These are phyloP conservation scores for Solanum clarkiae DNA, from an alignment of 257 asterid genomes.

Conservation along the genomic window DNA sequence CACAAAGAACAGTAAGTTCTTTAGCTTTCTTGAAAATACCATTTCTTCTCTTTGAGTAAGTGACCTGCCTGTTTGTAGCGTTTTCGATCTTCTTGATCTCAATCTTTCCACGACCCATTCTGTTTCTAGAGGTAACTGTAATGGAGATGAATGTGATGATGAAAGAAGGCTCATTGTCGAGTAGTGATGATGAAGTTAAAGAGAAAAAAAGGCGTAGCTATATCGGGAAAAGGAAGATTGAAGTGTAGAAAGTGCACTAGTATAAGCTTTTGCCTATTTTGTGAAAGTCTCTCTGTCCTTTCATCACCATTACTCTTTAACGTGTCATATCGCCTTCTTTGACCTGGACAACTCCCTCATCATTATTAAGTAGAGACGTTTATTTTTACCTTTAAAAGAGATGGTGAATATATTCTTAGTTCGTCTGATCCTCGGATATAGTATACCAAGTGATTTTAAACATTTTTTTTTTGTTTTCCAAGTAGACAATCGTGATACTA, in stretches of 20 bases:
- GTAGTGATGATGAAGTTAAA: not conserved
- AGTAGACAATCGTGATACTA: no score
- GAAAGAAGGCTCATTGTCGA: not conserved
- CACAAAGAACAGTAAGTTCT: constrained; percentile 41
- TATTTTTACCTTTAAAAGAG: no score
- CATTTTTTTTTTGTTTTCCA: no score
- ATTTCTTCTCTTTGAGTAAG: constrained; percentile 43
- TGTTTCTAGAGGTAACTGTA: not conserved
- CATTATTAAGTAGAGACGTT: not conserved
- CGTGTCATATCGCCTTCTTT: constrained; percentile 17
- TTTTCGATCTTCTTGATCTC: constrained; percentile 45
- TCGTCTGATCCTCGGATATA: no score
- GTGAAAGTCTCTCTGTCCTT: constrained; percentile 7
- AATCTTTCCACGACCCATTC: constrained; percentile 31
- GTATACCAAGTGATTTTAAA: no score
- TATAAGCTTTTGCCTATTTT: constrained; percentile 2
- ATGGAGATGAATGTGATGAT: not conserved
- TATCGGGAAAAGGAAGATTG: constrained; percentile 9
- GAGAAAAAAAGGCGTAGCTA: not conserved
- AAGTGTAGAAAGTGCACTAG: constrained; percentile 9
- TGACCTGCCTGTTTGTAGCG: constrained; percentile 36
- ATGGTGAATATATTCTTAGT: no score
- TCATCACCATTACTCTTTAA: not conserved
- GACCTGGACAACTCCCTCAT: constrained; percentile 8
- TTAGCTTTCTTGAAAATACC: constrained; percentile 51